A percentile compares a stretch with the other conserved stretches of the same genome.
phyloP scores from a whole-genome alignment of 225 moss, liverwort and hornwort species.

The Takakia lepidozioides region DNA sequence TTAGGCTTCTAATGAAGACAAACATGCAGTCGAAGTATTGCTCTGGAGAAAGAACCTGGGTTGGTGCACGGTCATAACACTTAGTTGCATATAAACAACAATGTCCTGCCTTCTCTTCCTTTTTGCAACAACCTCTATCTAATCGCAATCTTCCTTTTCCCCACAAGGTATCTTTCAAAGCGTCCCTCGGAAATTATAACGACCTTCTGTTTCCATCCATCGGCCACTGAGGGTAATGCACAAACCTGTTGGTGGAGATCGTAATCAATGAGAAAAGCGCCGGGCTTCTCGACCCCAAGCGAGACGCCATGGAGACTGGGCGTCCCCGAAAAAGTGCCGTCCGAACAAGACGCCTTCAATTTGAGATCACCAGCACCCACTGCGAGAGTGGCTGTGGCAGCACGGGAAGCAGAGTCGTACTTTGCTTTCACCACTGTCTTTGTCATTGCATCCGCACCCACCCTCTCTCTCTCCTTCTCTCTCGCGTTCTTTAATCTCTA shows the following conservation, averaged over 20 bases:
- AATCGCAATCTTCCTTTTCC: no score
- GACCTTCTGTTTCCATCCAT: no score
- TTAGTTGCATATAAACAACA: no score
- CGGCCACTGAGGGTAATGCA: no score
- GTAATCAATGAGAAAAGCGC: constrained; percentile 79
- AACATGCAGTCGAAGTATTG: no score
- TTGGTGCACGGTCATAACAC: no score
- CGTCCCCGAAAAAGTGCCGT: constrained; percentile 53
- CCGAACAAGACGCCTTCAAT: constrained; percentile 69
- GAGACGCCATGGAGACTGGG: constrained; percentile 52
- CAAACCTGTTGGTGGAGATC: constrained; percentile 74
- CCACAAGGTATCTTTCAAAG: no score
- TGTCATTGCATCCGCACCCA: constrained; percentile 50
- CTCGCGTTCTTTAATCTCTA: background rate
- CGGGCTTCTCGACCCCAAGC: constrained; percentile 84
- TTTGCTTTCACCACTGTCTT: constrained; percentile 69
- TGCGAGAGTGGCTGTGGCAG: constrained; percentile 61
- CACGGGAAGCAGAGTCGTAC: constrained; percentile 67
- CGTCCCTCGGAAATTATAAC: no score
- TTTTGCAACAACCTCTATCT: no score
- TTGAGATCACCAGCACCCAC: constrained; percentile 72
- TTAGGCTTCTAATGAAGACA: no score
- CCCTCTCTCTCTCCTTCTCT: background rate
- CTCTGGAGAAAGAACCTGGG: no score
- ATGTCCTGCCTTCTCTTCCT: no score